Base-by-base conservation (phyloP, 805 yeast species). In the Pichia manshurica region DNA sequence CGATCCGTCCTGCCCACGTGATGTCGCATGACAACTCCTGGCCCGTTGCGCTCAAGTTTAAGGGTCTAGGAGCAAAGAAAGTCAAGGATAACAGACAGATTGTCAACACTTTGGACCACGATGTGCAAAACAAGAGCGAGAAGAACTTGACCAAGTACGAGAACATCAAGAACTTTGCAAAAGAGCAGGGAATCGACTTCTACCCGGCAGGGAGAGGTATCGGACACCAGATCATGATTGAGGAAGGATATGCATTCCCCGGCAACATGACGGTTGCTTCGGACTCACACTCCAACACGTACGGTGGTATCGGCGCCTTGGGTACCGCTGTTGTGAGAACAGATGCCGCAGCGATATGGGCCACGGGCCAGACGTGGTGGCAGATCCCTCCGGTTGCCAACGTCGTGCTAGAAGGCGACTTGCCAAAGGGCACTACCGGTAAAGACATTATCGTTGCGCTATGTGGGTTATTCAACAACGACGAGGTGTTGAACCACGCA, bases 351-450 rank as follows among this genome's bases (percentile, higher is more conserved):
- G 81, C 97, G 9, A 91, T 93, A 55, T 93, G 99, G 99, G 98
- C 99, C 12, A 93, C 99, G 0, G 98, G 98, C 36, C 95, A 89
- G 70, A 93, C 99, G 3, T 93, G 99, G 99, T 93, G 99, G 99
- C 99, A 95, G 77, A 87, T 93, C 47, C 99, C 99, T 3, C 98
- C 99, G 0, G 98, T 93, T 21, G 99, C 98, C 32, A 80, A 82
- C 59, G 98, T 93, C 9, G 95, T 87, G 65, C 75, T 93, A 47
- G 72, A 76, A 54, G 96, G 96, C 38, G 67, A 77, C 56, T 75
- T 93, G 49, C 96, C 95, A 12, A 68, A 75, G 44, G 96, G 96
- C 16, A 89, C 87, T 16, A 81, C 96, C 3, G 99, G 99, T 53
- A 93, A 93, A 67, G 99, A 93, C 69, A 93, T 93, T 44, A 93